These are phyloP conservation scores for Podospora australis DNA, from an alignment of 495 filamentous ascomycete genomes.

Conservation along the genomic window DNA sequence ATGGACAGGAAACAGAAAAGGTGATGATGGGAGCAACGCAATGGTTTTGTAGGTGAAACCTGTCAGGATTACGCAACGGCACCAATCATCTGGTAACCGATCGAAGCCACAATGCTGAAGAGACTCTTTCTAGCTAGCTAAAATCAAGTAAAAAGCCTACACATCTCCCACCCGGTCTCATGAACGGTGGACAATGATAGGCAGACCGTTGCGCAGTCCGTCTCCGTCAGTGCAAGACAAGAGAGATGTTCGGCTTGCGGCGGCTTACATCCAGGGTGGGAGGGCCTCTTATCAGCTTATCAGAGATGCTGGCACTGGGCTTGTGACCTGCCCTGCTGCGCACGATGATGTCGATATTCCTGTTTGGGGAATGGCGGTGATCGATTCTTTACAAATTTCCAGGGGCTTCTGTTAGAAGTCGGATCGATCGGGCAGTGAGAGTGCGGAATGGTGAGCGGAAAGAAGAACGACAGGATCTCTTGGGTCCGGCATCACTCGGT, in stretches of 20 bases:
- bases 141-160: too few species aligned
- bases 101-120: too few species aligned
- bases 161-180: too few species aligned
- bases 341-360: slow-evolving; percentile 24
- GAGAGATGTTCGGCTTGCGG: slow-evolving; percentile 23
- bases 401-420: not conserved
- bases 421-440: too few species aligned
- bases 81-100: not conserved
- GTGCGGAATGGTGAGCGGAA: not conserved
- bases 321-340: too few species aligned
- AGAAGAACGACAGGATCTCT: too few species aligned
- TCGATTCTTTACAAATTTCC: not conserved
- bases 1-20: not conserved
- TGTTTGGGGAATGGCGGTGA: slow-evolving; percentile 6
- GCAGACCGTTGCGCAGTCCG: too few species aligned
- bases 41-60: not conserved
- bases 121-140: too few species aligned
- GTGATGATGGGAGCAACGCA: not conserved
- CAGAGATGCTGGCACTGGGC: not conserved
- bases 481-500: too few species aligned
- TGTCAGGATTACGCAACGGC: slow-evolving; percentile 10
- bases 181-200: too few species aligned
- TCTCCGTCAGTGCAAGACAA: too few species aligned
- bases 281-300: slow-evolving; percentile 12
- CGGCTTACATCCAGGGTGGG: slow-evolving; percentile 19